These are phyloP conservation scores for Balakata baccata DNA, from an alignment of 345 rosid species.

Conservation along the genomic window DNA sequence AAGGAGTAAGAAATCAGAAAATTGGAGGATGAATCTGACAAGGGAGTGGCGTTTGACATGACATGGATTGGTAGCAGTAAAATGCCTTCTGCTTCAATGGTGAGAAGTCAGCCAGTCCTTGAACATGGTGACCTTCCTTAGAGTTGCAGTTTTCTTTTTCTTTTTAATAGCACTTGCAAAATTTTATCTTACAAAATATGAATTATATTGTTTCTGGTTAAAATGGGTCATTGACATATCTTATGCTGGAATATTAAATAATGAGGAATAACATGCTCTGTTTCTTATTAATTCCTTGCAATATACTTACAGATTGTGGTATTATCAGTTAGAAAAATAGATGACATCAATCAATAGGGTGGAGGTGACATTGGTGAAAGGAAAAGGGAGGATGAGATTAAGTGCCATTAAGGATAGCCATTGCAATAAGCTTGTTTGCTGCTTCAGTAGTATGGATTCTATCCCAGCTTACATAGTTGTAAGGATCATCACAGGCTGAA, in stretches of 20 bases:
- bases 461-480: constrained; percentile 70
- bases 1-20: constrained; percentile 39
- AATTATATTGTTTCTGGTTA: too few species aligned
- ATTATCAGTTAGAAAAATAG: too few species aligned
- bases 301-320: too few species aligned
- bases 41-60: constrained; percentile 45
- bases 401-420: constrained; percentile 39
- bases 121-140: constrained; percentile 53
- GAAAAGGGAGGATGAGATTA: constrained; percentile 60
- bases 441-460: constrained; percentile 78
- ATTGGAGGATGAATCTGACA: constrained; percentile 71
- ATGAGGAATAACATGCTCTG: neutral
- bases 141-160: constrained; percentile 15
- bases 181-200: neutral
- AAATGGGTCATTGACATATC: neutral
- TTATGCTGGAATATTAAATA: neutral
- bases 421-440: constrained; percentile 49
- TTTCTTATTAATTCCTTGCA: too few species aligned
- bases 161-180: neutral
- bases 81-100: constrained; percentile 80
- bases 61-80: constrained; percentile 51
- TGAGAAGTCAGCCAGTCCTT: constrained; percentile 70
- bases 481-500: constrained; percentile 56
- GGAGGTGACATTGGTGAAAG: constrained; percentile 41
- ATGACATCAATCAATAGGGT: constrained; percentile 31